Evolutionary conservation across 1,284 basidiomycete species (phyloP).

Genomic region (Rhodotorula glutinis): DNA sequence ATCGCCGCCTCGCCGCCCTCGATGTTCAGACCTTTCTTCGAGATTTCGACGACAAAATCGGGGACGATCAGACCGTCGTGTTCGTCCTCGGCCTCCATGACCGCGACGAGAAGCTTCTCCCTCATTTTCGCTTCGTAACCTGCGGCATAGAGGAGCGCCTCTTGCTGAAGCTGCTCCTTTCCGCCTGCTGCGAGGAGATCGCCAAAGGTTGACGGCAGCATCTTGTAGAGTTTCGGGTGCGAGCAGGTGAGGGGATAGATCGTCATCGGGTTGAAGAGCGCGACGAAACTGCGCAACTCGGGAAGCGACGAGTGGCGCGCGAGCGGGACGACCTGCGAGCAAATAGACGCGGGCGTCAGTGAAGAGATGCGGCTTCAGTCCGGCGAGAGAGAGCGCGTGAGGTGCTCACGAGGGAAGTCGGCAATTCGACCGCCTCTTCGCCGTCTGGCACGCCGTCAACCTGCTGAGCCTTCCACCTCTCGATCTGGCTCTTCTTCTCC

Average conservation of each 20-base stretch:
- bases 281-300: slow-evolving; percentile 73
- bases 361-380: no score
- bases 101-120: background rate
- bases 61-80: slow-evolving; percentile 11
- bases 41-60: slow-evolving; percentile 7
- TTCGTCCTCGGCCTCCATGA: background rate
- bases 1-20: slow-evolving; percentile 18
- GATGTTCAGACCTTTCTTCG: slow-evolving; percentile 21
- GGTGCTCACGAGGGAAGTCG: slow-evolving; percentile 60
- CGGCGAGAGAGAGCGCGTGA: no score
- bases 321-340: slow-evolving; percentile 68
- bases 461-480: slow-evolving; percentile 11
- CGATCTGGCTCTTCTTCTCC: slow-evolving; percentile 54
- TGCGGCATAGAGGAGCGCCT: slow-evolving; percentile 15
- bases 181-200: slow-evolving; percentile 53
- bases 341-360: no score
- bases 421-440: slow-evolving; percentile 48
- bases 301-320: slow-evolving; percentile 79
- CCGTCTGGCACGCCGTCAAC: background rate
- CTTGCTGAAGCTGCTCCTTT: slow-evolving; percentile 38
- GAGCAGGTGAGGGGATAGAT: slow-evolving; percentile 73
- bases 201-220: slow-evolving; percentile 64
- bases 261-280: slow-evolving; percentile 68
- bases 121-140: background rate
- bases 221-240: slow-evolving; percentile 64